Conservation (phyloP, 768 basidiomycete genomes). For the Amyloporia xantha region DNA sequence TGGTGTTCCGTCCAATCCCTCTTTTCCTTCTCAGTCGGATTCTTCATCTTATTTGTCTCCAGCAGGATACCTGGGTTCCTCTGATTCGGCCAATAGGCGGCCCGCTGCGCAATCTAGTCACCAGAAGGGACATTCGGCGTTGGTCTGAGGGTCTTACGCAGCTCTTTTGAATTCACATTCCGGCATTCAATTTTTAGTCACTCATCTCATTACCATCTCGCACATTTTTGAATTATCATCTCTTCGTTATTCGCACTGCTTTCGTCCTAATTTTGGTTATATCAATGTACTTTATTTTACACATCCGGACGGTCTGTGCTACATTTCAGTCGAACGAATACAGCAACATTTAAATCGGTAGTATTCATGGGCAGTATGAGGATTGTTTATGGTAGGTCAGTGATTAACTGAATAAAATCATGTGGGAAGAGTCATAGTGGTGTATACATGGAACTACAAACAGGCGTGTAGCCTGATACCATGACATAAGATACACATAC, state of each 20-base stretch:
- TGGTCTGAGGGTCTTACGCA: slow-evolving; percentile 2
- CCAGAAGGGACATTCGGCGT: slow-evolving; percentile 14
- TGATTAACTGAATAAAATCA: no score
- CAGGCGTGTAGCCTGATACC: neutral
- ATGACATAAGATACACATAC: neutral
- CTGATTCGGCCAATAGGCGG: slow-evolving; percentile 8
- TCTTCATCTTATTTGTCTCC: slow-evolving; percentile 9
- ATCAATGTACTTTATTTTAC: neutral
- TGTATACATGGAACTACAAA: neutral
- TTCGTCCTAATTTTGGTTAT: neutral
- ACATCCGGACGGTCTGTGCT: neutral
- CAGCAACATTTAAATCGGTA: neutral
- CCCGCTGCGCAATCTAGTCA: slow-evolving; percentile 11
- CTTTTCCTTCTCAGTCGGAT: slow-evolving; percentile 7
- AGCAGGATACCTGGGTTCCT: neutral
- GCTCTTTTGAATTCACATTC: neutral
- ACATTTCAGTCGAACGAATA: neutral
- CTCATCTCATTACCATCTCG: no score
- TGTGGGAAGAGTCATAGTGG: no score
- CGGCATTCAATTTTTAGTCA: neutral
- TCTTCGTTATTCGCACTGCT: neutral
- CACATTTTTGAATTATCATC: no score
- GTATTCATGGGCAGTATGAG: neutral
- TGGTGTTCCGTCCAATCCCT: slow-evolving; percentile 1
- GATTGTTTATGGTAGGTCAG: no score